A percentile compares a stretch with the other conserved stretches of the same genome.
Conservation (phyloP, 2,329 filamentous ascomycete species). For the Fusarium fracticaudum region DNA sequence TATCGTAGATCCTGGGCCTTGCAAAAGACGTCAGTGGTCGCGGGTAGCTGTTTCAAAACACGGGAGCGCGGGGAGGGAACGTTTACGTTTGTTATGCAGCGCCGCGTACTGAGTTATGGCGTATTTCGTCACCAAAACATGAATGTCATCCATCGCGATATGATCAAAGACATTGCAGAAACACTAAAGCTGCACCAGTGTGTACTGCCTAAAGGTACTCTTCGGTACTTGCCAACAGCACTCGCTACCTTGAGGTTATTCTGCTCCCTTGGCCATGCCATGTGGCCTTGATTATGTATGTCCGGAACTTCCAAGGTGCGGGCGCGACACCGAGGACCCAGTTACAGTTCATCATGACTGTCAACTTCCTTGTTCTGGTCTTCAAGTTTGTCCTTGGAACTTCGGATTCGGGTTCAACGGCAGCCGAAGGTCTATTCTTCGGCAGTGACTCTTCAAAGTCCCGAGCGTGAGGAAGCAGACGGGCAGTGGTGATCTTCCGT, state of each 20-base stretch:
- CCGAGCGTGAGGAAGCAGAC: background rate
- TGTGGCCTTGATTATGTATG: background rate
- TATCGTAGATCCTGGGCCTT: constrained; percentile 23
- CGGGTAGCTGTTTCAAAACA: constrained; percentile 30
- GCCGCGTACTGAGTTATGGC: background rate
- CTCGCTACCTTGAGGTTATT: constrained; percentile 3
- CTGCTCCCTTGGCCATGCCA: background rate
- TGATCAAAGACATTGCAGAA: constrained; percentile 3
- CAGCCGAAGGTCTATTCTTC: background rate
- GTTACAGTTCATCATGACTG: background rate
- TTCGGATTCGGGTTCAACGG: constrained; percentile 2
- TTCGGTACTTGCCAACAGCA: background rate
- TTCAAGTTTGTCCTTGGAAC: constrained; percentile 3
- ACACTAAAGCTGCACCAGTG: constrained; percentile 3
- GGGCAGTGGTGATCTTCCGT: constrained; percentile 11
- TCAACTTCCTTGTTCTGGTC: background rate
- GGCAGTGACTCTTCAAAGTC: background rate
- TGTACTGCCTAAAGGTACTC: background rate
- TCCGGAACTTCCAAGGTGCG: constrained; percentile 5
- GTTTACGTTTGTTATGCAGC: background rate
- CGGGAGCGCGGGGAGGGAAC: constrained; percentile 3
- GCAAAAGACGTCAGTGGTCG: constrained; percentile 26
- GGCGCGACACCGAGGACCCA: background rate
- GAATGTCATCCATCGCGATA: background rate
- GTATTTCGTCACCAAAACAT: constrained; percentile 20